Conservation (phyloP, 75 land plant species). For the Pinus tabuliformis region DNA sequence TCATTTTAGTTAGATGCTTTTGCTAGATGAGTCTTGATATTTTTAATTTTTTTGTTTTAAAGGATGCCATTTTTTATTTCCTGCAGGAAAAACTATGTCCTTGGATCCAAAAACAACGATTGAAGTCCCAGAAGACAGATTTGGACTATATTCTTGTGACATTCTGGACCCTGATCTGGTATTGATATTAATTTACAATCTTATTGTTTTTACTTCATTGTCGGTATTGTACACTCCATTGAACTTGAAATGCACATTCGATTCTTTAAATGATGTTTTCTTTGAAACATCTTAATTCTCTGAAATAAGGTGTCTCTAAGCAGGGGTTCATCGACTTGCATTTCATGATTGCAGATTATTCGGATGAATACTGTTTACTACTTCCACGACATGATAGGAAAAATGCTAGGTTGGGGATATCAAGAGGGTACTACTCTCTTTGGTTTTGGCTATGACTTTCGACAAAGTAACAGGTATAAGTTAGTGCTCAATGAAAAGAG, state of each 20-base stretch:
- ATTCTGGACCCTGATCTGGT: constrained; percentile 94
- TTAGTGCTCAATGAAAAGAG: not conserved
- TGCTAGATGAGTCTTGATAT: too few relatives aligned
- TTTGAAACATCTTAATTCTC: not conserved
- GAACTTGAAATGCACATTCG: not conserved
- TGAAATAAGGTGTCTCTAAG: not conserved
- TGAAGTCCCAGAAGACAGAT: constrained; percentile 88
- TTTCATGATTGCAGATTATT: constrained; percentile 9
- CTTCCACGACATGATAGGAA: constrained; percentile 92
- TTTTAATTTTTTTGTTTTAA: too few relatives aligned
- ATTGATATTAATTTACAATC: not conserved
- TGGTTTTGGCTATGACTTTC: constrained; percentile 99
- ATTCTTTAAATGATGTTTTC: not conserved
- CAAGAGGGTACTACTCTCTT: constrained; percentile 91
- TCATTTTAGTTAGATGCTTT: too few relatives aligned
- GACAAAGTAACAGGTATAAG: constrained; percentile 93
- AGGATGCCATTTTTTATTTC: too few relatives aligned
- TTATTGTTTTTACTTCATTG: not conserved
- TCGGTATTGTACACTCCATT: not conserved
- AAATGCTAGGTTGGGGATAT: constrained; percentile 88
- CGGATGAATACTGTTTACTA: constrained; percentile 54
- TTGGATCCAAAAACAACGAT: constrained; percentile 66
- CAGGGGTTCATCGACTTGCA: not conserved
- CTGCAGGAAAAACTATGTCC: constrained; percentile 74
- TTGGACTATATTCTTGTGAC: constrained; percentile 94